Evolutionary conservation across 441 rosid genomes (phyloP), one percentile per base, ranked within the genome.

Genomic region (Sinapis alba): DNA sequence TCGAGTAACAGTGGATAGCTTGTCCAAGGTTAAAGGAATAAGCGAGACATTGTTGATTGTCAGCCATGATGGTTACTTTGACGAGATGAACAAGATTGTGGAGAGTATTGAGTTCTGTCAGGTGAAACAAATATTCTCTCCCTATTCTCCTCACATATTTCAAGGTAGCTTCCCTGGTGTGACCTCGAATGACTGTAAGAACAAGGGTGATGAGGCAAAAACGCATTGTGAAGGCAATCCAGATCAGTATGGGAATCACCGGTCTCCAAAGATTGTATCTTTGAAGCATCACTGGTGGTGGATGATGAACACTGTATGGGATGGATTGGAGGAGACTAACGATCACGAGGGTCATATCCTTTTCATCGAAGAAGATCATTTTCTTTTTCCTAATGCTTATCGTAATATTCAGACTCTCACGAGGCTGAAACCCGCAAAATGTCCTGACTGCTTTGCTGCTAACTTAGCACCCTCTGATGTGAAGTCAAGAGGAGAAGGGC

Each of bases 261-360:
- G 98, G 47, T 87, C 89, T 10, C 90, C 97, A 2, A 89, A 86
- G 83, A 87, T 93, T 62, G 97, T 93, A 54, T 91, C 98, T 6
- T 75, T 92, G 88, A 95, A 92, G 89, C 99, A 95, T 84, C 98
- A 95, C 65, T 95, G 98, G 98, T 95, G 99, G 99, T 95, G 99
- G 99, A 91, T 93, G 99, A 95, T 95, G 96, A 95, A 95, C 78
- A 89, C 91, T 0, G 89, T 92, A 23, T 92, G 98, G 99, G 96
- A 92, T 82, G 98, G 98, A 38, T 69, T 92, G 62, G 72, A 80
- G 26, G 97, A 91, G 86, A 92, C 97, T 27, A 68, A 68, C 67
- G 83, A 72, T 19, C 93, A 86, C 32, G 27, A 63, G 0, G 96
- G 92, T 4, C 93, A 92, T 83, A 84, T 91, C 75, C 96, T 92